A percentile compares a stretch with the other conserved stretches of the same genome.
phyloP scores from a whole-genome alignment of 768 basidiomycete genomes.

The Lactarius indigo region DNA sequence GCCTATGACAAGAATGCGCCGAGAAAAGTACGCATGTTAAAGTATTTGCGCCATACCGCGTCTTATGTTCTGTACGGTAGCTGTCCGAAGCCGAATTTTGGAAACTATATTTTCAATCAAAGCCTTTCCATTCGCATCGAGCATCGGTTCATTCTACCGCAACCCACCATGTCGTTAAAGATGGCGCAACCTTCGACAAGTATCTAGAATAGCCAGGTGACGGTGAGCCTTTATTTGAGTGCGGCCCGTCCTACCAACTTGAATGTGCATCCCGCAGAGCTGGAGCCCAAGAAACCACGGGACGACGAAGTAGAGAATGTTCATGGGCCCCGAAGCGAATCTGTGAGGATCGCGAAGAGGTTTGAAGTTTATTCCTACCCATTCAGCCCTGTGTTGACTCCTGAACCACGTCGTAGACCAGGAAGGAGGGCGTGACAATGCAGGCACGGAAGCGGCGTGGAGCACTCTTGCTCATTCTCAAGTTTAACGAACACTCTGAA shows the following conservation, averaged over 20 bases:
- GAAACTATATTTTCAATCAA: conserved; percentile 95
- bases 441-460: conserved; percentile 86
- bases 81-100: conserved; percentile 91
- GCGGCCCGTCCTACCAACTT: not conserved
- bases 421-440: conserved; percentile 94
- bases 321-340: conserved; percentile 85
- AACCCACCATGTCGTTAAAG: conserved; percentile 78
- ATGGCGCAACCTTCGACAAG: conserved; percentile 91
- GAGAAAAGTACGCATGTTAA: conserved; percentile 51
- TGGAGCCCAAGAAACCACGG: conserved; percentile 71
- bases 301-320: conserved; percentile 66
- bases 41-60: not conserved
- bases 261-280: conserved; percentile 43
- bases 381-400: conserved; percentile 4
- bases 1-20: conserved; percentile 94
- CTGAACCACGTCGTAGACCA: conserved; percentile 50
- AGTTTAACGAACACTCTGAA: conserved; percentile 98
- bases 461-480: conserved; percentile 86
- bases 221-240: conserved; percentile 44
- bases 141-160: conserved; percentile 88
- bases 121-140: conserved; percentile 90
- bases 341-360: conserved; percentile 88
- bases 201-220: conserved; percentile 97
- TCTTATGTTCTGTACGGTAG: conserved; percentile 39
- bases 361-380: conserved; percentile 31